A percentile compares a stretch with the other conserved stretches of the same genome.
Conservation (phyloP, 805 yeast genomes). For the Monosporozyma siamensis region DNA sequence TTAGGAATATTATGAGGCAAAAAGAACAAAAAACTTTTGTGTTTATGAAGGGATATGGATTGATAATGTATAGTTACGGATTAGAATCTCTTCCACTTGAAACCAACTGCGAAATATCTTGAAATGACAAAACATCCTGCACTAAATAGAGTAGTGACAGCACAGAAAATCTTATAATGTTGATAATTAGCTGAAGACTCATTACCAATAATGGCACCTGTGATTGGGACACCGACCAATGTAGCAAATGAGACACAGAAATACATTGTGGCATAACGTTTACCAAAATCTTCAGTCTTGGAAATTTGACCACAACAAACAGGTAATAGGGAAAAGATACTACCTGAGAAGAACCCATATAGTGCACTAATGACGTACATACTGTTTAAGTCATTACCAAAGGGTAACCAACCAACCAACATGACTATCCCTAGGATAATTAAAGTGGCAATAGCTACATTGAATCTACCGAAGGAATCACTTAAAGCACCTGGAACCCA, state of each 20-base stretch:
- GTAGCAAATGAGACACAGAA: slow-evolving; percentile 48
- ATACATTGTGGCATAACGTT: slow-evolving; percentile 48
- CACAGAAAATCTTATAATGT: slow-evolving; percentile 32
- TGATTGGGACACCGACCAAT: slow-evolving; percentile 41
- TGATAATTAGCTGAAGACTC: slow-evolving; percentile 30
- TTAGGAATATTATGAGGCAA: neutral
- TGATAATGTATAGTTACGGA: too few relatives aligned
- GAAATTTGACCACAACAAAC: slow-evolving; percentile 53
- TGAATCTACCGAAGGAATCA: slow-evolving; percentile 44
- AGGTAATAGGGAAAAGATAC: slow-evolving; percentile 46
- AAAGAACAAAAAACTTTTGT: neutral
- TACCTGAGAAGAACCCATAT: slow-evolving; percentile 47
- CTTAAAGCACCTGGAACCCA: slow-evolving; percentile 37
- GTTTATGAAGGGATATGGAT: too few relatives aligned
- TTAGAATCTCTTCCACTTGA: slow-evolving; percentile 28
- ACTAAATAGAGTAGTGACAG: slow-evolving; percentile 32
- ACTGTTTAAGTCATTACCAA: slow-evolving; percentile 28
- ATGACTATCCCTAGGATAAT: slow-evolving; percentile 26
- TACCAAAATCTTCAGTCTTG: slow-evolving; percentile 43
- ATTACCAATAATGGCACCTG: slow-evolving; percentile 40
- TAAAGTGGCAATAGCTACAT: slow-evolving; percentile 36
- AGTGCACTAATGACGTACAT: slow-evolving; percentile 37
- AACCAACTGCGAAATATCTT: slow-evolving; percentile 39
- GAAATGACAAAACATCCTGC: slow-evolving; percentile 36
- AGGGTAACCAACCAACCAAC: slow-evolving; percentile 33